Percentiles rank a stretch among this genome's conserved stretches.
Evolutionary conservation across 768 basidiomycete genomes (phyloP).

Genomic region (Macrolepiota albuminosa): DNA sequence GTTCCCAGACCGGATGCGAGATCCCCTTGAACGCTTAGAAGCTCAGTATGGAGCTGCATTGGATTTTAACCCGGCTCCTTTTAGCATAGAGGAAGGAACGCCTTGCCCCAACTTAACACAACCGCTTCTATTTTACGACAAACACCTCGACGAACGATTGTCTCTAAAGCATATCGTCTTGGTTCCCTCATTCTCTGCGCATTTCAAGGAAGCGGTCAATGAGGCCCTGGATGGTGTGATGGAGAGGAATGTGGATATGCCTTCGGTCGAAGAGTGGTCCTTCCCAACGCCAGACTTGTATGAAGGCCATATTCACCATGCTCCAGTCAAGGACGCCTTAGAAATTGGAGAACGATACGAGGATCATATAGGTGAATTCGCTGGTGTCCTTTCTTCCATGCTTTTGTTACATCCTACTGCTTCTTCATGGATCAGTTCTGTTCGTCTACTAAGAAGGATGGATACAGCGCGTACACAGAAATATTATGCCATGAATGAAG

Average conservation of each 20-base stretch:
- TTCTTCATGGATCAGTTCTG: neutral
- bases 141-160: slow-evolving; percentile 4
- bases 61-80: neutral
- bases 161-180: neutral
- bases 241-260: neutral
- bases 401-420: slow-evolving; percentile 1
- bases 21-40: neutral
- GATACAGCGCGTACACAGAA: neutral
- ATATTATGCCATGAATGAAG: slow-evolving; percentile 1
- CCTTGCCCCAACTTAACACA: neutral
- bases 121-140: slow-evolving; percentile 4
- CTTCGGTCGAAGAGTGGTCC: neutral
- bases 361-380: neutral
- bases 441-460: neutral
- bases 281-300: neutral
- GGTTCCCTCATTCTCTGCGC: neutral
- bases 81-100: neutral
- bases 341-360: neutral
- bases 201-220: neutral
- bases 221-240: neutral
- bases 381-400: slow-evolving; percentile 1
- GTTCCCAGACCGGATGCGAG: neutral
- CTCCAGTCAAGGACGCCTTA: neutral
- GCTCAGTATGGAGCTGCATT: neutral
- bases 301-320: too few relatives aligned